A percentile compares a stretch with the other conserved stretches of the same genome.
Evolutionary conservation across 306 rosid species (phyloP).

Genomic region (Ochetophila trinervis): DNA sequence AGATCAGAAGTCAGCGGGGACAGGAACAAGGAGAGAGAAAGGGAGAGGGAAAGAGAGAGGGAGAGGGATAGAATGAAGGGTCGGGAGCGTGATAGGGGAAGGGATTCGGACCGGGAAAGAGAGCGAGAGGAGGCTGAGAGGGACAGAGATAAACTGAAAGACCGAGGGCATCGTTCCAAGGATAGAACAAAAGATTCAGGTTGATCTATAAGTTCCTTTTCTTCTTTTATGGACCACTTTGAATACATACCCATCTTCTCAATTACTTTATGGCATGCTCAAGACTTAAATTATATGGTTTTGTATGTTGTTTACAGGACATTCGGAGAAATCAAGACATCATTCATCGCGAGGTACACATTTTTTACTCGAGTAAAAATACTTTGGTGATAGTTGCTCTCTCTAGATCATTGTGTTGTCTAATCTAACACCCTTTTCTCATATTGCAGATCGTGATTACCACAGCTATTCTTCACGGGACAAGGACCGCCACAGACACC

Average conservation of each 20-base stretch:
- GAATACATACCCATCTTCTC: conserved; percentile 18
- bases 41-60: conserved; percentile 44
- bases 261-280: neutral
- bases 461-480: conserved; percentile 76
- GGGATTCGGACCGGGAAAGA: conserved; percentile 84
- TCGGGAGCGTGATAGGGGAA: conserved; percentile 77
- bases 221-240: neutral
- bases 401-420: neutral
- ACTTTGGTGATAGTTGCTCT: neutral
- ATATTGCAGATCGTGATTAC: conserved; percentile 66
- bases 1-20: conserved; percentile 53
- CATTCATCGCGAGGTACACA: conserved; percentile 73
- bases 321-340: conserved; percentile 71
- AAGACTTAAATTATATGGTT: neutral
- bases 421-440: conserved; percentile 7
- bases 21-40: conserved; percentile 48
- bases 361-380: neutral
- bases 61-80: conserved; percentile 58
- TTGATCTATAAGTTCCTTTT: neutral
- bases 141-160: conserved; percentile 64
- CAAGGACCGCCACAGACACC: conserved; percentile 86
- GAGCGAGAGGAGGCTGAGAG: conserved; percentile 76
- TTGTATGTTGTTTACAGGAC: conserved; percentile 21
- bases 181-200: conserved; percentile 90
- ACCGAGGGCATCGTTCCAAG: conserved; percentile 57